Evolutionary conservation across 2,329 filamentous ascomycete genomes (phyloP), one percentile per base, ranked within the genome.

Genomic region (Colletotrichum sansevieriae): DNA sequence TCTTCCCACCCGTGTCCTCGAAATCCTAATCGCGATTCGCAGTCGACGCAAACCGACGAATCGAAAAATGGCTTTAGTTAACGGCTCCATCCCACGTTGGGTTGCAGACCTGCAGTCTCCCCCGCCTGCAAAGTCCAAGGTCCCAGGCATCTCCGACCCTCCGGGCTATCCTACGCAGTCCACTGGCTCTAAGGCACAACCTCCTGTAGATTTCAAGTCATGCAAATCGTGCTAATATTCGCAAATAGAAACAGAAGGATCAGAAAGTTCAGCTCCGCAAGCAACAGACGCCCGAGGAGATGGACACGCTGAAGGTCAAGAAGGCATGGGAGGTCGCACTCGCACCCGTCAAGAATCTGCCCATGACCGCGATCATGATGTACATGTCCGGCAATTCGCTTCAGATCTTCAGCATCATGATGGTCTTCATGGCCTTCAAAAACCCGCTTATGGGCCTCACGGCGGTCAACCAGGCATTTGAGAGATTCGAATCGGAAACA

Each of bases 321-420:
- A 99, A 99, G 81, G 96, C 96, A 0, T 99, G 96, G 96, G 96
- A 99, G 81, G 88, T 99, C 51, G 95, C 96, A 47, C 89, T 99
- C 55, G 95, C 92, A 2, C 96, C 96, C 0, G 91, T 96, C 71
- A 99, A 99, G 84, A 91, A 92, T 78, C 86, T 99, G 54, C 96
- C 96, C 67, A 99, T 99, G 96, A 98, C 97, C 65, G 95, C 91
- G 71, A 95, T 99, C 79, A 98, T 98, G 91, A 98, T 98, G 94
- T 99, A 99, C 87, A 99, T 99, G 96, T 97, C 95, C 37, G 96
- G 96, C 76, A 99, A 98, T 83, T 94, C 93, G 70, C 88, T 99
- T 54, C 96, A 99, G 79, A 98, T 99, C 73, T 99, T 99, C 85
- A 97, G 92, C 81, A 98, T 99, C 82, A 98, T 98, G 94, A 99